Evolutionary conservation across 805 yeast species (phyloP).

Genomic region (Osmozyma mogii): DNA sequence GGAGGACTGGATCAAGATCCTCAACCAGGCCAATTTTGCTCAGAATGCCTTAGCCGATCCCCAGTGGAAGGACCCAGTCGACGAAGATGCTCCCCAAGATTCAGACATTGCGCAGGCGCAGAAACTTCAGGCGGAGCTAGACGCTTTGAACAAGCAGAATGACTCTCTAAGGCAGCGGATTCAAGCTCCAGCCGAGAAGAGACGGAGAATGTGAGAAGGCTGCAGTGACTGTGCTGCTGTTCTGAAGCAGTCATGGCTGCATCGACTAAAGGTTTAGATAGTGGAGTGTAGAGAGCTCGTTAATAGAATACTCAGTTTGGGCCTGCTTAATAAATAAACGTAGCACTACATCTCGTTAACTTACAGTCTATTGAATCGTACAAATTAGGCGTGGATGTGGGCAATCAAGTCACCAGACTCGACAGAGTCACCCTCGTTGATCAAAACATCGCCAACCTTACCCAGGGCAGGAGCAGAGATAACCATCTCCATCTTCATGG

Average conservation of each 20-base stretch:
- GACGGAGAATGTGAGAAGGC: too few species aligned
- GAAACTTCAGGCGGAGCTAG: too few species aligned
- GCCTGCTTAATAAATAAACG: neutral
- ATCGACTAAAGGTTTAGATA: slow-evolving; percentile 1
- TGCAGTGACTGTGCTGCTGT: too few species aligned
- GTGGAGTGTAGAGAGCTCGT: slow-evolving; percentile 1
- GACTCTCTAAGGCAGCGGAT: too few species aligned
- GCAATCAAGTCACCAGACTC: slow-evolving; percentile 85
- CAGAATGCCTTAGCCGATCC: slow-evolving; percentile 37
- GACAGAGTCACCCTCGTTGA: slow-evolving; percentile 89
- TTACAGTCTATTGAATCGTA: neutral
- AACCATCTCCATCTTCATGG: slow-evolving; percentile 99
- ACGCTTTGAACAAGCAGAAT: too few species aligned
- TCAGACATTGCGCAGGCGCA: too few species aligned
- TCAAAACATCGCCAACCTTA: slow-evolving; percentile 64
- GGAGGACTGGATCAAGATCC: slow-evolving; percentile 53
- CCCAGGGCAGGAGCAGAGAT: slow-evolving; percentile 89
- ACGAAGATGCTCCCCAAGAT: too few species aligned
- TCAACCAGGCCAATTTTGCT: slow-evolving; percentile 55
- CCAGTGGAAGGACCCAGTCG: slow-evolving; percentile 30
- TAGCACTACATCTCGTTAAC: neutral
- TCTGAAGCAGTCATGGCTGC: neutral
- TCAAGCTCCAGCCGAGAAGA: too few species aligned
- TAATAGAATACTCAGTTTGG: neutral
- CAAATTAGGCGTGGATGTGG: slow-evolving; percentile 18